Base-by-base conservation (phyloP, 2,329 filamentous ascomycete genomes). In the Aspergillus sp. region DNA sequence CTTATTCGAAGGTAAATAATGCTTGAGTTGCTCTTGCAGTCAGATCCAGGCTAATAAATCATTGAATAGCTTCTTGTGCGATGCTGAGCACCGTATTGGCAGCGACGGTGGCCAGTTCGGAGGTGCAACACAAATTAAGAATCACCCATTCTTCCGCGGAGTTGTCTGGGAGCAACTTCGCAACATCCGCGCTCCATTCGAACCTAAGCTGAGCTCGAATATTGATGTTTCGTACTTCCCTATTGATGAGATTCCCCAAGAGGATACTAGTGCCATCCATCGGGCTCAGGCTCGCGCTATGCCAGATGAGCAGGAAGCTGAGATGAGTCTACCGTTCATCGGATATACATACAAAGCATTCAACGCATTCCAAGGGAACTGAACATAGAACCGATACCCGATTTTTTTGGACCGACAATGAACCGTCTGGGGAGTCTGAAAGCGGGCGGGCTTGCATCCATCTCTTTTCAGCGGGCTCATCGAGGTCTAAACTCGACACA, bases 341-440 rank as follows among this genome's bases (percentile, higher is more conserved):
- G 89, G 89, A 31, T 95, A 95, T 69, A 95, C 93, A 7, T 98
- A 96, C 76, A 98, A 97, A 81, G 88, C 93, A 49, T 98, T 98
- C 69, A 83, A 84, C 67, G 82, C 78, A 44, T 83, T 83, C 70
- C 69, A 73, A 52, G 60, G 47, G 38, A 69, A 51, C 40, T 70
- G 62, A 53, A 50, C 42, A 42, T 49, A 41, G 41, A 47, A 36
- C 49, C 39, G 49, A 44, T 48, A 43, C 54, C 44, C 45, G 47
- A 52, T 37, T 44, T 39, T 19, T 49, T 39, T 46, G 27, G 38
- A 44, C 39, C 39, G 40, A 50, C 39, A 46, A 53, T 53, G 45
- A 47, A 46, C 41, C 44, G 44, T 31, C 46, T 50, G 49, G 50
- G 48, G 48, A 50, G 53, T 45, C 48, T 45, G 47, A 54, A 52